Evolutionary conservation across 2,329 filamentous ascomycete genomes (phyloP).

Genomic region (Domatiomyces globalis): DNA sequence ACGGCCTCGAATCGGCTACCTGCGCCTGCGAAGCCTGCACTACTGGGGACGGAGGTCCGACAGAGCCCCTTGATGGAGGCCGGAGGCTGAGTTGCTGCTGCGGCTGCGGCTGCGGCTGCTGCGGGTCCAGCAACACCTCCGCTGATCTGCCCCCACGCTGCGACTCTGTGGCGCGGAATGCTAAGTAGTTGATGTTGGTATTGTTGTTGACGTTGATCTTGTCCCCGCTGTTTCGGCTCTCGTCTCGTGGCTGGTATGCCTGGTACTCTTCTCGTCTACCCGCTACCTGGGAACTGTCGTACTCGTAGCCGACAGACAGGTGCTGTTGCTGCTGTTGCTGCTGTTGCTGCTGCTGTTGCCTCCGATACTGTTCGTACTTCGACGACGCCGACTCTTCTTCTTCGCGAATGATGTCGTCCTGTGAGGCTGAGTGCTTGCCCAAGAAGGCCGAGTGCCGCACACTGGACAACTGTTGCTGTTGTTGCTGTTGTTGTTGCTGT

Average conservation of each 20-base stretch:
- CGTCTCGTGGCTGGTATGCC: conserved; percentile 9
- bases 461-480: conserved; percentile 5
- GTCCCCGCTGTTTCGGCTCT: neutral
- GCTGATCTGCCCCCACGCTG: conserved; percentile 10
- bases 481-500: neutral
- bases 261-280: conserved; percentile 12
- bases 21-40: conserved; percentile 10
- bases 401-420: conserved; percentile 1
- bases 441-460: too few species aligned
- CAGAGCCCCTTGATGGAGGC: conserved; percentile 25
- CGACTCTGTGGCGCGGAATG: conserved; percentile 2
- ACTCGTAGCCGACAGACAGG: conserved; percentile 14
- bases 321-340: conserved; percentile 3
- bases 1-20: conserved; percentile 11
- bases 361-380: conserved; percentile 8
- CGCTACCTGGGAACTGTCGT: conserved; percentile 14
- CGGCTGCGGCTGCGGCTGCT: conserved; percentile 23
- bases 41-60: conserved; percentile 25
- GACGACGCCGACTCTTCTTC: neutral
- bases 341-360: neutral
- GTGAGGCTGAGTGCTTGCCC: conserved; percentile 7
- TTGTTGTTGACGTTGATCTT: too few species aligned
- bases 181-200: conserved; percentile 3
- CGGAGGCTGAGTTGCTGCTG: conserved; percentile 18
- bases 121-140: conserved; percentile 12